Base-by-base conservation (phyloP, 2,329 filamentous ascomycete species). In the Septoria linicola region DNA sequence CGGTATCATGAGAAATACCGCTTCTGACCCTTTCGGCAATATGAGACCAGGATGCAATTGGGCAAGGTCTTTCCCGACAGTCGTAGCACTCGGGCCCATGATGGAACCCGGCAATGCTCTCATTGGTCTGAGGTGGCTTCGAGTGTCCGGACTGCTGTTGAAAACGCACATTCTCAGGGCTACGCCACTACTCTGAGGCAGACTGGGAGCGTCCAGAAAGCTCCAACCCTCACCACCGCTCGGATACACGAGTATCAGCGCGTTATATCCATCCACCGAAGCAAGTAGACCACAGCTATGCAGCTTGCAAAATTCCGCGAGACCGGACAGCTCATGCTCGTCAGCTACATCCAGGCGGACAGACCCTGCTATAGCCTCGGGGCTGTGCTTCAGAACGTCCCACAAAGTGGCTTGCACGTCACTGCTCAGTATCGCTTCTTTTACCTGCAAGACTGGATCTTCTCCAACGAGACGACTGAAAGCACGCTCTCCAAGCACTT, bases 1-100 rank as follows among this genome's bases (percentile, higher is more conserved):
- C 1, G 66, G 64, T 30, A 66, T 61, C 49, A 62, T 61, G 17
- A 68, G 44, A 40, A 64, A 68, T 7, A 66, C 60, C 1, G 43
- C 46, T 5, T 37, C 36, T 3, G 25, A 8, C 10, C 43, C 46
- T 16, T 51, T 42, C 8, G 17, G 36, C 10, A 53, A 41, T 2
- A 59, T n/a, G 8, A 17, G n/a, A 8, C 53, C 45, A 4, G 25
- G 30, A 25, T 57, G 49, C 10, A 59, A 30, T 17, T 41, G 35
- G 3, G 48, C 49, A 13, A 60, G n/a, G 13, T 37, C 30, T 42
- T 49, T 23, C 8, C 40, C 23, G 20, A 41, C 25, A 10, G 49
- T 19, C 17, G 41, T 21, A 14, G 36, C 32, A 23, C 13, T 8
- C 31, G 48, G 20, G 4, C 41, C 31, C 21, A 3, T 14, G 7